Percentiles rank a stretch among this genome's conserved stretches.
Conservation (phyloP, 805 yeast genomes). For the Starmerella vitae region DNA sequence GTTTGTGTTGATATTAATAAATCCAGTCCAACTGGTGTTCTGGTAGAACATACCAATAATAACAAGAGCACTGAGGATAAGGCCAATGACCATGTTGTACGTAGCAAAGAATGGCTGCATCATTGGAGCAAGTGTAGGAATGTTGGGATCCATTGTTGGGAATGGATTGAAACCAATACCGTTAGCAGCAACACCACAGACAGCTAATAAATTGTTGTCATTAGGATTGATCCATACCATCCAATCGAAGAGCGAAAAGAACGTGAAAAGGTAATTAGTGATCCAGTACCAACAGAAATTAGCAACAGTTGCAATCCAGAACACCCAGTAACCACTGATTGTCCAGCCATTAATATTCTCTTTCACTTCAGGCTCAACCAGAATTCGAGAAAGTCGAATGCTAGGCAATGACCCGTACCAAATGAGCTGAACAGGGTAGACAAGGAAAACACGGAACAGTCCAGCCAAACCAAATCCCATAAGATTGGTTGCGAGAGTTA, state of each 20-base stretch:
- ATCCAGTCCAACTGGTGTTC: constrained; percentile 39
- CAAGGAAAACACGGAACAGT: constrained; percentile 43
- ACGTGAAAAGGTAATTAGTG: constrained; percentile 47
- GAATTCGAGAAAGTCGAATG: constrained; percentile 37
- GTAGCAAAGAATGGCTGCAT: constrained; percentile 34
- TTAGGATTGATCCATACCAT: constrained; percentile 45
- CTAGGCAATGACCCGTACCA: constrained; percentile 44
- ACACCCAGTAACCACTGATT: constrained; percentile 39
- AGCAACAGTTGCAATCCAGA: constrained; percentile 34
- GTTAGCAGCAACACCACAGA: constrained; percentile 38
- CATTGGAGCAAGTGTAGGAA: constrained; percentile 34
- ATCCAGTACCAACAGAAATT: constrained; percentile 29
- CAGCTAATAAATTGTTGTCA: constrained; percentile 35
- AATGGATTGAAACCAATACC: constrained; percentile 40
- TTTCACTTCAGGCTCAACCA: constrained; percentile 22
- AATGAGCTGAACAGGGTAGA: constrained; percentile 39
- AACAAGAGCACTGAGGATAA: constrained; percentile 26
- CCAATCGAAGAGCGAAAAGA: constrained; percentile 51
- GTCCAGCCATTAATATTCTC: constrained; percentile 43
- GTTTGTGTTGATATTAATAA: constrained; percentile 39
- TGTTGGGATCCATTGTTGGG: constrained; percentile 34
- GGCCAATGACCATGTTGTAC: constrained; percentile 28
- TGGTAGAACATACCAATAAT: constrained; percentile 31
- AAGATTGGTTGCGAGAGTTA: constrained; percentile 44
- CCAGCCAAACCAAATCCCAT: constrained; percentile 60